phyloP scores from a whole-genome alignment of 148 eudicot genomes.

The Fagopyrum homotropicum region DNA sequence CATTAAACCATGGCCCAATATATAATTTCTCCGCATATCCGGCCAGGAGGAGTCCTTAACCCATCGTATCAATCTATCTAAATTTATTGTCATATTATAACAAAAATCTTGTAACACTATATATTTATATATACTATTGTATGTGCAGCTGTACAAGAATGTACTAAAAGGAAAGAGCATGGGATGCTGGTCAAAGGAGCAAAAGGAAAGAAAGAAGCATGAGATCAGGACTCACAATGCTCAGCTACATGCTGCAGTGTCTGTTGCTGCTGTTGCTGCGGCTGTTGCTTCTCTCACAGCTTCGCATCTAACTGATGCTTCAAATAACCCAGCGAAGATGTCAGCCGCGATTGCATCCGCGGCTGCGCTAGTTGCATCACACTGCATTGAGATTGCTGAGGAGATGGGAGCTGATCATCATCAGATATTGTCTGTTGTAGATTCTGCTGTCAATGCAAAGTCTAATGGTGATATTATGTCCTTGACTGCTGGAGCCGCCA shows the following conservation, averaged over 20 bases:
- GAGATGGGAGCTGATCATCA: constrained; percentile 85
- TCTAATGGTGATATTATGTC: constrained; percentile 89
- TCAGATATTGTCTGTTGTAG: constrained; percentile 58
- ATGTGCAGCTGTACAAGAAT: constrained; percentile 48
- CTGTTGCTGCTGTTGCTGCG: constrained; percentile 95
- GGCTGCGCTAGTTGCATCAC: constrained; percentile 88
- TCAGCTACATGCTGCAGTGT: constrained; percentile 79
- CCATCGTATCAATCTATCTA: too few species aligned
- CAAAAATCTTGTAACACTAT: too few species aligned
- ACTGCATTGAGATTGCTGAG: constrained; percentile 87
- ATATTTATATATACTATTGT: constrained; percentile 7
- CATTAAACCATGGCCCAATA: too few species aligned
- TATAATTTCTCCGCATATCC: too few species aligned
- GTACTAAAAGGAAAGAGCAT: constrained; percentile 61
- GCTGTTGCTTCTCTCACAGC: constrained; percentile 83
- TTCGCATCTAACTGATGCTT: constrained; percentile 33
- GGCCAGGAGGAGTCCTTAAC: too few species aligned
- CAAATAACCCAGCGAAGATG: constrained; percentile 23
- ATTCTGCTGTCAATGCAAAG: constrained; percentile 71
- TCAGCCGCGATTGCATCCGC: constrained; percentile 76
- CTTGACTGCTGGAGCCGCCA: constrained; percentile 93
- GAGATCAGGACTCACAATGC: constrained; percentile 88
- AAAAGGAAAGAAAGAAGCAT: constrained; percentile 70
- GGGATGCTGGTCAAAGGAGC: constrained; percentile 80
- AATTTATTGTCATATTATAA: too few species aligned